phyloP scores from a whole-genome alignment of 2,329 filamentous ascomycete genomes.

The Cytospora piceae region DNA sequence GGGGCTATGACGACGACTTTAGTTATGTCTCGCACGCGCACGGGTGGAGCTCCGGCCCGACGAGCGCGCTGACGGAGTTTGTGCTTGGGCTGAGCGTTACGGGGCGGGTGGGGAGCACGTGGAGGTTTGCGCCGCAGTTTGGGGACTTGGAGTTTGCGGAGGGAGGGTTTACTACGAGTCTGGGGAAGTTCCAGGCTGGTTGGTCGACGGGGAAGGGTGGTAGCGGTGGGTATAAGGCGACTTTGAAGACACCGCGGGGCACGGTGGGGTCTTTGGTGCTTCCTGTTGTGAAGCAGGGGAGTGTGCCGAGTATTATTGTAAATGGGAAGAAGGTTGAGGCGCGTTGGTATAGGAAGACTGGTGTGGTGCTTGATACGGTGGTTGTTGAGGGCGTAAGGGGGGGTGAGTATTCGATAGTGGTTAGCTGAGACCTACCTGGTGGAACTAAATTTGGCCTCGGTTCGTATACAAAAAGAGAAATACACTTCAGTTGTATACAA shows the following conservation, averaged over 20 bases:
- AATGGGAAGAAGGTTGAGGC: conserved; percentile 30
- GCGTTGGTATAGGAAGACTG: conserved; percentile 26
- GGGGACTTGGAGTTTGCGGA: conserved; percentile 44
- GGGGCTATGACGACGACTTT: conserved; percentile 55
- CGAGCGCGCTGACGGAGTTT: conserved; percentile 48
- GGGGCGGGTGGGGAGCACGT: conserved; percentile 41
- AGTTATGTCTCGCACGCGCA: conserved; percentile 54
- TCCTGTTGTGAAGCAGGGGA: conserved; percentile 30
- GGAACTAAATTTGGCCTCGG: background rate
- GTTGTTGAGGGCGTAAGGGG: conserved; percentile 23
- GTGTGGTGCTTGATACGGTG: conserved; percentile 28
- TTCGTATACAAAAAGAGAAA: background rate
- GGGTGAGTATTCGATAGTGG: conserved; percentile 26
- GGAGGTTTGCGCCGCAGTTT: conserved; percentile 45
- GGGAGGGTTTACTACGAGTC: conserved; percentile 45
- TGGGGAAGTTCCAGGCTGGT: conserved; percentile 43
- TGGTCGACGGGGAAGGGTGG: conserved; percentile 34
- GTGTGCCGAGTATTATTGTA: conserved; percentile 30
- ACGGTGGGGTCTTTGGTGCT: conserved; percentile 36
- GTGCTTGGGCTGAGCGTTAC: conserved; percentile 48
- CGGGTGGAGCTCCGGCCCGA: conserved; percentile 54
- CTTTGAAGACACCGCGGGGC: conserved; percentile 35
- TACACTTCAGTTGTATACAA: background rate
- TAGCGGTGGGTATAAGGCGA: conserved; percentile 32
- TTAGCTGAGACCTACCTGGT: conserved; percentile 16